Evolutionary conservation across 768 basidiomycete genomes (phyloP), one percentile per base, ranked within the genome.

Genomic region (Boletus vermiculosoides): DNA sequence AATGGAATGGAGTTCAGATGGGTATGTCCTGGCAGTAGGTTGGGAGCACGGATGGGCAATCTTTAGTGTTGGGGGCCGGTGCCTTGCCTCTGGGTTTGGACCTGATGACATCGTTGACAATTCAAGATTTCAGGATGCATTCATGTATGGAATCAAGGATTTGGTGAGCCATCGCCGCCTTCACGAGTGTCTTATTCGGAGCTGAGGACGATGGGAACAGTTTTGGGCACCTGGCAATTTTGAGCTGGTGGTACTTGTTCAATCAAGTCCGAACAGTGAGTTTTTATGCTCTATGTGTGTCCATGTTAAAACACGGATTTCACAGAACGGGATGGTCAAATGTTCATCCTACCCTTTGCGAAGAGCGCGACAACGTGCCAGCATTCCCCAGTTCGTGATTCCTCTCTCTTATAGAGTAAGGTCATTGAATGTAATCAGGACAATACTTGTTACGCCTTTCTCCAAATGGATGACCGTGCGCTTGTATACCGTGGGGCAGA

Each of bases 221-320:
- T 94, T 97, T 65, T 98, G 96, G 96, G 85, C 83, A 1, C 90
- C 91, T 4, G 94, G 94, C 16, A 96, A 96, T 72, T 87, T 91
- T 49, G 95, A 98, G 64, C 79, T 98, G 8, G 77, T 96, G 55
- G 80, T 88, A 25, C 78, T 96, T 40, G 85, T 90, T 34, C 78
- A 78, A 11, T 71, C 81, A 8, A 73, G 76, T 30, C 74, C 78
- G 33, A 78, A 76, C 58, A 80, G 88, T 89, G 56, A 64, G 77
- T 68, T 20, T 36, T 23, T 15, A 25, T 48, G 5, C 46, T 44
- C 53, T 13, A 28, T 48, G 48, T 45, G 13, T 33, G 37, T 15
- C 18, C 33, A 39, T 31, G 48, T 59, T 54, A 23, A 56, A 54
- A 28, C 20, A 8, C 6, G 36, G 46, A 56, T 56, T 48, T 48